Evolutionary conservation across 2,329 filamentous ascomycete species (phyloP), one percentile per base, ranked within the genome.

Genomic region (Fusarium odoratissimum): DNA sequence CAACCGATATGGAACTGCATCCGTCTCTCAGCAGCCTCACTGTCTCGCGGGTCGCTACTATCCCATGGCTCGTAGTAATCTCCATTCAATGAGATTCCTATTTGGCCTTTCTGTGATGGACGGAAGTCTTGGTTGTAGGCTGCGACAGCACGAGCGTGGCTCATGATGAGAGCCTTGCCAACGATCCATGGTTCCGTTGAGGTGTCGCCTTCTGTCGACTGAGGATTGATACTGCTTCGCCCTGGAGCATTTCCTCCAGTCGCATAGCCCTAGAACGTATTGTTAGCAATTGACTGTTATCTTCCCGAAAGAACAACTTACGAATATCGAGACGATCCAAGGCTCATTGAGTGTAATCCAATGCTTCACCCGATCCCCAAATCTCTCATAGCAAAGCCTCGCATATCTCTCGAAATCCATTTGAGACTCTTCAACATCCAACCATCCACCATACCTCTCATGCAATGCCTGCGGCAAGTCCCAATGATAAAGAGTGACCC

Each of bases 401-500:
- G 82, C 81, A 57, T 82, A 84, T 5, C 76, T 63, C 64, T 81
- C 80, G 60, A 83, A 82, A 60, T 83, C 82, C 10, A 72, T 71
- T 19, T 79, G 74, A 1, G 78, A 78, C 54, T 82, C 74, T 4
- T 76, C 71, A 10, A 77, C 77, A 40, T 82, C 73, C 9, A 83
- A 44, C 74, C 78, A 79, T 0, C 81, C 82, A 1, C 81, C 80
- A 10, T 84, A 83, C 0, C 81, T 74, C 28, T 82, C 79, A 37
- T 83, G 76, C 1, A 84, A 76, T 0, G 54, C 77, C 19, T 82
- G 81, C 0, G 82, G 82, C 0, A 82, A 67, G 19, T 92, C 90
- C 90, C 90, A 92, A 77, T 92, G 91, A 75, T 88, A 91, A 2
- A 92, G 82, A 1, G 91, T 92, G 42, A 91, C 83, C 78, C 91